Percentiles rank a stretch among this genome's conserved stretches.
Evolutionary conservation across 345 rosid species (phyloP).

Genomic region (Gossypium australe): DNA sequence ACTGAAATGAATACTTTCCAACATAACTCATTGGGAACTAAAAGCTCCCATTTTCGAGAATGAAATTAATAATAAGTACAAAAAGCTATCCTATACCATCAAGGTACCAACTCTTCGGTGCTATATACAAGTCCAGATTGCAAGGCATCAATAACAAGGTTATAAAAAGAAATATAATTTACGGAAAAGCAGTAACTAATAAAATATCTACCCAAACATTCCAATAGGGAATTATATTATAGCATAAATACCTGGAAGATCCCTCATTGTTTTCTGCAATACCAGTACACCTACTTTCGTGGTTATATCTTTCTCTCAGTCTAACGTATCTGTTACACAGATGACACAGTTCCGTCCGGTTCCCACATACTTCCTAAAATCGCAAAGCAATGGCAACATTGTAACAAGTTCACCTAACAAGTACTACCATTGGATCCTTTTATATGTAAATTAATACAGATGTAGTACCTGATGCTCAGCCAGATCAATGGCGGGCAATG

Average conservation of each 20-base stretch:
- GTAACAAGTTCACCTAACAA: not conserved
- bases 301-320: conserved; percentile 73
- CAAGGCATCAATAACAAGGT: not conserved
- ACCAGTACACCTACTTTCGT: conserved; percentile 67
- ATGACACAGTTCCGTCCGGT: conserved; percentile 87
- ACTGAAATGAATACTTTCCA: not conserved
- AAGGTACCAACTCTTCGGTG: not conserved
- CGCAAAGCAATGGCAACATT: conserved; percentile 13
- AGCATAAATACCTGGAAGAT: conserved; percentile 67
- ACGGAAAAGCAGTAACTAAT: not conserved
- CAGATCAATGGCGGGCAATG: conserved; percentile 85
- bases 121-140: not conserved
- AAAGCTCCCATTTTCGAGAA: not conserved
- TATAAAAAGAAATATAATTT: not conserved
- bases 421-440: not conserved
- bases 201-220: conserved; percentile 8
- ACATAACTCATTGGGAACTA: not conserved
- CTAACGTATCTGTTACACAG: conserved; percentile 79
- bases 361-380: conserved; percentile 94
- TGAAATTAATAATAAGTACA: not conserved
- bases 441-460: conserved; percentile 2
- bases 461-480: conserved; percentile 92
- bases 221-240: not conserved
- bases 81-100: not conserved
- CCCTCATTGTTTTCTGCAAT: conserved; percentile 47